Percentiles rank a stretch among this genome's conserved stretches.
Evolutionary conservation across 805 yeast species (phyloP).

Genomic region (Lachancea meyersii): DNA sequence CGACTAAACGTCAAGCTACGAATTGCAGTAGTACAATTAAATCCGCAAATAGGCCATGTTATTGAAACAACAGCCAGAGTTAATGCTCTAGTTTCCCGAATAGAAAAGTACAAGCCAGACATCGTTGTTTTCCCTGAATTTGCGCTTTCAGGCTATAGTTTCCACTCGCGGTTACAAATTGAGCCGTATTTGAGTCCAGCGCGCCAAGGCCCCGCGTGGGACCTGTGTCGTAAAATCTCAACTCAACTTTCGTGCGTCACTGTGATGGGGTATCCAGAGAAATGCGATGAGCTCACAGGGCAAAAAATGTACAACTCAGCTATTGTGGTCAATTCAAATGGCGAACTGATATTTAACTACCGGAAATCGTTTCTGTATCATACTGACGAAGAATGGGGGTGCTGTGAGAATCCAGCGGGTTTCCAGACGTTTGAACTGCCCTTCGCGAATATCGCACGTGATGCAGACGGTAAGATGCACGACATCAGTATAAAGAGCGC

Average conservation of each 20-base stretch:
- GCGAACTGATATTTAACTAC: slow-evolving; percentile 57
- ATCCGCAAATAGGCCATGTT: slow-evolving; percentile 56
- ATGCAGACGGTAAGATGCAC: slow-evolving; percentile 13
- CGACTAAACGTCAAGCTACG: slow-evolving; percentile 40
- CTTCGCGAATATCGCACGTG: slow-evolving; percentile 21
- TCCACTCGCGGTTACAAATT: slow-evolving; percentile 41
- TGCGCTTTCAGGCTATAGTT: slow-evolving; percentile 81
- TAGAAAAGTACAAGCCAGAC: slow-evolving; percentile 41
- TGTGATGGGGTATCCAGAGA: slow-evolving; percentile 79
- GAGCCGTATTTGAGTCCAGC: slow-evolving; percentile 48
- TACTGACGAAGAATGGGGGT: slow-evolving; percentile 79
- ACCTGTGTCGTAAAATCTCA: slow-evolving; percentile 54
- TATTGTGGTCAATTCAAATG: slow-evolving; percentile 52
- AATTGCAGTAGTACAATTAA: slow-evolving; percentile 63
- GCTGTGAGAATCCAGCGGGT: slow-evolving; percentile 56
- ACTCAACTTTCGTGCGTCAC: slow-evolving; percentile 52
- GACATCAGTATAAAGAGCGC: slow-evolving; percentile 39
- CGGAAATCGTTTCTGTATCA: slow-evolving; percentile 71
- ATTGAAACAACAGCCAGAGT: slow-evolving; percentile 50
- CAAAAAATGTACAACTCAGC: slow-evolving; percentile 62
- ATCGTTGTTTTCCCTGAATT: slow-evolving; percentile 77
- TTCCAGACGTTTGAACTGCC: slow-evolving; percentile 47
- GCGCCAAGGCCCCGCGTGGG: slow-evolving; percentile 41
- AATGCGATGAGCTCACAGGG: neutral
- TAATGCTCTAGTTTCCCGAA: slow-evolving; percentile 23